Evolutionary conservation across 257 asterid species (phyloP), one percentile per base, ranked within the genome.

Genomic region (Solanum sitiens): DNA sequence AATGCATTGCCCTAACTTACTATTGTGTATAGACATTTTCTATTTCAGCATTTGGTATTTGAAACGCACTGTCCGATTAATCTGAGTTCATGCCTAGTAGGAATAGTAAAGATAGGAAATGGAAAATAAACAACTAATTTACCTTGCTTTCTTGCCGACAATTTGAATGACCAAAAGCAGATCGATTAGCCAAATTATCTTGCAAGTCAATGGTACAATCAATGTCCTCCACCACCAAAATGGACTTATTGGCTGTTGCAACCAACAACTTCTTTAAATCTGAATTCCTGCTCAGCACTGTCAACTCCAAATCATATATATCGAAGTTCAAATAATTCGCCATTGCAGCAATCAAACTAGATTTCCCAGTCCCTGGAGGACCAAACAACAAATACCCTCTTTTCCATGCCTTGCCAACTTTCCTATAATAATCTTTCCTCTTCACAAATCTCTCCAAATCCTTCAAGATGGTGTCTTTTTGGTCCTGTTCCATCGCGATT

Each of bases 331-430:
- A 44, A 42, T 42, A 44, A 77, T 77, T 77, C 4, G 39, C 84
- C 84, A 77, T 77, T 1, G 39, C 63, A 13, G 13, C 84, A n/a
- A 77, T 77, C n/a, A 77, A 77, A 14, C 63, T 25, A 3, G 63
- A 77, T 77, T 77, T 77, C 0, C 37, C 83, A 3, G 83, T 76
- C 20, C 83, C n/a, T 4, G 87, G 87, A 42, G 89, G 91, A 11
- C 87, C 90, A 82, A 59, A 89, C 89, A 89, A 86, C 14, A 90
- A 50, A 75, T 87, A 90, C 20, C 92, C 92, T 68, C 89, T 86
- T 67, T 90, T 90, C 92, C 92, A 90, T n/a, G 89, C 90, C 63
- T 89, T 91, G 21, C 93, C 91, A 4, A 89, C 90, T 59, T 84
- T 89, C 71, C 56, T 83, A 32, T 89, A 89, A 65, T 84, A 84